Percentiles rank a stretch among this genome's conserved stretches.
Conservation (phyloP, 1,284 basidiomycete genomes). For the Puccinia brachypodii region DNA sequence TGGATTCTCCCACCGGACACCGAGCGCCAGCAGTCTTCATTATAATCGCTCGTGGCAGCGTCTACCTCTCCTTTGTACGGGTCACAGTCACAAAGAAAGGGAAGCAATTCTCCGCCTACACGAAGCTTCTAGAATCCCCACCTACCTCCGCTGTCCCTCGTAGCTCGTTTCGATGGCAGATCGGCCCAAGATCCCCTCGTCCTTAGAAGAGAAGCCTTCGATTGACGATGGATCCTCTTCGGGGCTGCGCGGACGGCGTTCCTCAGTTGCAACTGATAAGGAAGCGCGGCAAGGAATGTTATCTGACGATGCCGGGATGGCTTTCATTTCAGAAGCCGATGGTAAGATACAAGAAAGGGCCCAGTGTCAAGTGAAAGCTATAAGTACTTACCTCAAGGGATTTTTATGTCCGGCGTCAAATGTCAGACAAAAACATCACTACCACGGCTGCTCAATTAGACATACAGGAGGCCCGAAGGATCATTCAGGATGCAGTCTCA, state of each 20-base stretch:
- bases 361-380: not conserved
- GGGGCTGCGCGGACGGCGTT: not conserved
- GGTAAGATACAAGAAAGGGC: not conserved
- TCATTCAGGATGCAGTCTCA: slow-evolving; percentile 28
- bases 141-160: too few species aligned
- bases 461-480: slow-evolving; percentile 20
- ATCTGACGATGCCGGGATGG: slow-evolving; percentile 15
- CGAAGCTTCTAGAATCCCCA: not conserved
- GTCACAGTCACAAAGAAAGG: not conserved
- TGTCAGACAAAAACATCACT: slow-evolving; percentile 19
- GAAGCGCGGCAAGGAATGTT: slow-evolving; percentile 7
- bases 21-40: not conserved
- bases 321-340: slow-evolving; percentile 25
- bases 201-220: slow-evolving; percentile 1
- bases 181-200: not conserved
- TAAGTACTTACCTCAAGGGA: not conserved
- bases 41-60: not conserved
- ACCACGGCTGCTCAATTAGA: slow-evolving; percentile 23
- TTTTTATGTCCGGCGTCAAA: not conserved
- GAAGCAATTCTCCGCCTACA: not conserved
- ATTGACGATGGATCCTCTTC: not conserved
- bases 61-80: not conserved
- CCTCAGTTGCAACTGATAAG: slow-evolving; percentile 17
- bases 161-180: not conserved
- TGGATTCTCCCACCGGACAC: not conserved